Percentiles rank a stretch among this genome's conserved stretches.
phyloP scores from a whole-genome alignment of 2,329 filamentous ascomycete genomes.

The Falciphora oryzae region DNA sequence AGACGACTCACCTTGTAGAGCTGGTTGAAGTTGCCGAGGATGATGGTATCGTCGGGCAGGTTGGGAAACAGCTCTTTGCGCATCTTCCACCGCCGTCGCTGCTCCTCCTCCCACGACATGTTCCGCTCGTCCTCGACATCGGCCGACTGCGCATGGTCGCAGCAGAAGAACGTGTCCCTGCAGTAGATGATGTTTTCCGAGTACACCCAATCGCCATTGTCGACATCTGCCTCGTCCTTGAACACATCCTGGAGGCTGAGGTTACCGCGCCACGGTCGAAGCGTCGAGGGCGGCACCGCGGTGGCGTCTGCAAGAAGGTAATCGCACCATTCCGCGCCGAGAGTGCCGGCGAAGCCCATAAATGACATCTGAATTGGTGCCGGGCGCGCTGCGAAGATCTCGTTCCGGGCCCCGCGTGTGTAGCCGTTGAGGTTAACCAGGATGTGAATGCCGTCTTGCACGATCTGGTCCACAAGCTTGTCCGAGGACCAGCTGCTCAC shows the following conservation, averaged over 20 bases:
- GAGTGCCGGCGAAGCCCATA: constrained; percentile 95
- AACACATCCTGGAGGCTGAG: constrained; percentile 66
- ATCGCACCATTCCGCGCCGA: constrained; percentile 98
- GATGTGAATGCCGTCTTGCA: constrained; percentile 84
- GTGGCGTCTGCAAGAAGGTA: constrained; percentile 89
- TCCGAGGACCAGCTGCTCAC: constrained; percentile 83
- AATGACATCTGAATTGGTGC: constrained; percentile 99
- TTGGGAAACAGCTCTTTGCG: constrained; percentile 85
- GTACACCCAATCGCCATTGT: constrained; percentile 82
- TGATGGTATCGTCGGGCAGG: constrained; percentile 75
- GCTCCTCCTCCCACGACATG: constrained; percentile 79
- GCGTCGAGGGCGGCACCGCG: constrained; percentile 74
- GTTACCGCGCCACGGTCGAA: constrained; percentile 75
- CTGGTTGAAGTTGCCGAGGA: constrained; percentile 97
- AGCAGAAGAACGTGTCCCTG: constrained; percentile 94
- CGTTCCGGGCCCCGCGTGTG: constrained; percentile 91
- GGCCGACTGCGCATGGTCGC: constrained; percentile 89
- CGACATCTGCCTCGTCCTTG: constrained; percentile 58
- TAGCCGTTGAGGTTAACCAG: constrained; percentile 98
- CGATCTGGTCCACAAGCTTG: constrained; percentile 77
- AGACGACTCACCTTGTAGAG: constrained; percentile 75
- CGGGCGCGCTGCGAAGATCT: constrained; percentile 91
- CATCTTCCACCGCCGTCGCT: constrained; percentile 80
- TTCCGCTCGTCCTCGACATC: constrained; percentile 57
- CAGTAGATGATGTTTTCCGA: constrained; percentile 96